A percentile compares a stretch with the other conserved stretches of the same genome.
Evolutionary conservation across 78 protist species (phyloP).

Genomic region (Speleostelium caveatum): DNA sequence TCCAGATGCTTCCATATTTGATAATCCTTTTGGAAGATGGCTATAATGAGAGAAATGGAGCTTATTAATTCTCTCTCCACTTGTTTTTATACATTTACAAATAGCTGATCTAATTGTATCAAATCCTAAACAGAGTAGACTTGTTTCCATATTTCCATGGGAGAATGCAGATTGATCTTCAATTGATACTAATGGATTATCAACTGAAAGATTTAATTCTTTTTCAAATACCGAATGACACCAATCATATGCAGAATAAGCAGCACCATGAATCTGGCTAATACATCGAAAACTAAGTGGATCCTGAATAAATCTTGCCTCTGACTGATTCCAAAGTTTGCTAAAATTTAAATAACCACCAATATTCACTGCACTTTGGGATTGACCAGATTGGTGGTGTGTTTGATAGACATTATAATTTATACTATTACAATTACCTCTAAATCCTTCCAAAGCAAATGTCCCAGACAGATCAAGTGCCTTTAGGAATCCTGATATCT

Average conservation of each 20-base stretch:
- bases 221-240: conserved; percentile 24
- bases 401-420: background rate
- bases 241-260: conserved; percentile 34
- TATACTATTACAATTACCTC: background rate
- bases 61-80: conserved; percentile 5
- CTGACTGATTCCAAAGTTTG: background rate
- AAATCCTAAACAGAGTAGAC: background rate
- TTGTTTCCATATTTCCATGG: conserved; percentile 17
- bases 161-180: background rate
- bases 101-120: conserved; percentile 28
- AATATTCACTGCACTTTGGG: conserved; percentile 12
- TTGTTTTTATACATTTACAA: background rate
- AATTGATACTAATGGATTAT: conserved; percentile 12
- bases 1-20: background rate
- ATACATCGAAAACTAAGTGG: conserved; percentile 28
- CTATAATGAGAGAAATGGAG: conserved; percentile 2
- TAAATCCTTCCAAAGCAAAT: conserved; percentile 20
- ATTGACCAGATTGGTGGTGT: conserved; percentile 31
- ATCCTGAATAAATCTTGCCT: background rate
- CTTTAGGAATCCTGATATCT: background rate
- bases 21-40: background rate
- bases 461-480: conserved; percentile 1
- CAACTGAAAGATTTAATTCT: conserved; percentile 27
- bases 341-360: conserved; percentile 13
- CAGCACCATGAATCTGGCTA: conserved; percentile 24